Conservation (phyloP, 2,329 filamentous ascomycete genomes). For the Curvularia hawaiiensis region DNA sequence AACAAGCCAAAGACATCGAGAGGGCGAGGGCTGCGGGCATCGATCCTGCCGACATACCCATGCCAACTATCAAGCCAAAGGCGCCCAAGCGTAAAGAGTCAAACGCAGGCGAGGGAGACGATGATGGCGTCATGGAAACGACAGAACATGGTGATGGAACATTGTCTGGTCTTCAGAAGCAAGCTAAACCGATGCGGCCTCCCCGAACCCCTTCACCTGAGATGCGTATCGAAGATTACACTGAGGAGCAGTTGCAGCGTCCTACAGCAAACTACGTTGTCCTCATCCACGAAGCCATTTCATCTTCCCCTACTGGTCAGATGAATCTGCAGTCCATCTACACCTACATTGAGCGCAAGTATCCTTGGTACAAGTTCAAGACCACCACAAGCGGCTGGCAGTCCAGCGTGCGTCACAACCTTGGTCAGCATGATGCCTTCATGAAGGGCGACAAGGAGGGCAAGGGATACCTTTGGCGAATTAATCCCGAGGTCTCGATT, state of each 20-base stretch:
- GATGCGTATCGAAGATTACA: slow-evolving; percentile 68
- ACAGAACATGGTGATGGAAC: slow-evolving; percentile 46
- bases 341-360: slow-evolving; percentile 65
- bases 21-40: slow-evolving; percentile 47
- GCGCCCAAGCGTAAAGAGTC: slow-evolving; percentile 45
- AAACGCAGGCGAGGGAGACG: slow-evolving; percentile 45
- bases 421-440: slow-evolving; percentile 64
- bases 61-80: slow-evolving; percentile 43
- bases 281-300: slow-evolving; percentile 66
- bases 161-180: slow-evolving; percentile 49
- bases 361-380: slow-evolving; percentile 67
- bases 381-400: slow-evolving; percentile 68
- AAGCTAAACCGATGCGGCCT: slow-evolving; percentile 53
- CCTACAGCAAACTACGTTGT: slow-evolving; percentile 67
- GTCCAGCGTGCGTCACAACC: slow-evolving; percentile 69
- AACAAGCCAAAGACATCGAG: slow-evolving; percentile 58
- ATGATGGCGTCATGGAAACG: slow-evolving; percentile 40
- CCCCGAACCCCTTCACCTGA: slow-evolving; percentile 66
- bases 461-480: slow-evolving; percentile 68
- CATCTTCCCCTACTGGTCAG: slow-evolving; percentile 59
- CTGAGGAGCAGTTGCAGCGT: slow-evolving; percentile 75
- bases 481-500: slow-evolving; percentile 63
- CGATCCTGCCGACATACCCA: slow-evolving; percentile 44
- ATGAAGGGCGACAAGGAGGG: slow-evolving; percentile 65
- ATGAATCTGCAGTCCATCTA: slow-evolving; percentile 72